Conservation (phyloP, 331 rosid species). For the Acacia concinna region DNA sequence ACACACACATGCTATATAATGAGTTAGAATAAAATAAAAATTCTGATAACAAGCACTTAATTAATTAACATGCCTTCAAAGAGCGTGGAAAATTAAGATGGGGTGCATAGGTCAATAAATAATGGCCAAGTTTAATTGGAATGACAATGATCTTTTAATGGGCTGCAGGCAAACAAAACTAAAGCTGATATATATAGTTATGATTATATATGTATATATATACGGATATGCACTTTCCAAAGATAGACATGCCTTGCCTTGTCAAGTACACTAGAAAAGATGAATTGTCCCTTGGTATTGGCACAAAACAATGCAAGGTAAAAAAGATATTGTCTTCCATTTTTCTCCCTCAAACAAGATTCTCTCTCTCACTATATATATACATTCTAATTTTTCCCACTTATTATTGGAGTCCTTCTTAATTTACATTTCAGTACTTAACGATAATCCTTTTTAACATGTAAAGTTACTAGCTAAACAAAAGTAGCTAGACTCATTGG, state of each 20-base stretch:
- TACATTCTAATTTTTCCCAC: background rate
- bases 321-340: background rate
- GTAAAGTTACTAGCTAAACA: background rate
- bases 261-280: constrained; percentile 3
- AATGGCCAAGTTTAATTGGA: background rate
- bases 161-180: background rate
- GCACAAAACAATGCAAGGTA: constrained; percentile 9
- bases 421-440: background rate
- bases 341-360: background rate
- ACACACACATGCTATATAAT: no score
- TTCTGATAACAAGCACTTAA: no score
- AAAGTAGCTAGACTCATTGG: background rate
- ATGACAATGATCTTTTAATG: background rate
- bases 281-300: background rate
- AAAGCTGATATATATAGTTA: background rate
- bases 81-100: no score
- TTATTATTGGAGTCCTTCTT: background rate
- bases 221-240: background rate
- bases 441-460: background rate
- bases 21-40: no score
- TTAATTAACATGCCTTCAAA: no score
- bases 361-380: background rate
- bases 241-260: background rate
- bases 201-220: background rate
- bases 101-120: no score